A percentile compares a stretch with the other conserved stretches of the same genome.
Conservation (phyloP, 345 rosid species). For the Eutrema japonicum region DNA sequence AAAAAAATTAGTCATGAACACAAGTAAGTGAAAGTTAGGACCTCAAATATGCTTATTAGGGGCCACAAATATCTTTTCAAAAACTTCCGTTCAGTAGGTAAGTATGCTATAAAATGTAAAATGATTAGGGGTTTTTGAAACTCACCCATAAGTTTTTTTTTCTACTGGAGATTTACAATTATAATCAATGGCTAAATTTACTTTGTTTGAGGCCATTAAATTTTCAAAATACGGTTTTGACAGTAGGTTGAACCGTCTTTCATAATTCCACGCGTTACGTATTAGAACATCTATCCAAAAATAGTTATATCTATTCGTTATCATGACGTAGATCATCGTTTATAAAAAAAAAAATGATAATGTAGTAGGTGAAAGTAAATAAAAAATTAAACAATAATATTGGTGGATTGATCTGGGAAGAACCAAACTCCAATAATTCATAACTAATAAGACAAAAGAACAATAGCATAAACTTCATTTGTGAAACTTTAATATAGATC, state of each 20-base stretch:
- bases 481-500: constrained; percentile 5
- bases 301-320: constrained; percentile 1
- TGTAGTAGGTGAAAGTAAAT: constrained; percentile 20
- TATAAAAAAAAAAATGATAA: constrained; percentile 14
- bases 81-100: background rate
- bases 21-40: constrained; percentile 9
- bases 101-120: background rate
- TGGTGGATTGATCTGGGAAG: constrained; percentile 4
- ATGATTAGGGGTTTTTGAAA: background rate
- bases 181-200: background rate
- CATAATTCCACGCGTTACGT: constrained; percentile 21
- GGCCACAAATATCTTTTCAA: too few relatives aligned
- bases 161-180: background rate
- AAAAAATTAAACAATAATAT: constrained; percentile 1
- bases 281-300: constrained; percentile 14
- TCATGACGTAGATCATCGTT: constrained; percentile 15
- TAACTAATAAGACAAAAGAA: constrained; percentile 40
- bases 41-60: background rate
- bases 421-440: constrained; percentile 41
- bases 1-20: constrained; percentile 1
- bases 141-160: background rate
- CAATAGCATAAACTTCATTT: constrained; percentile 34
- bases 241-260: constrained; percentile 28
- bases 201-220: background rate
- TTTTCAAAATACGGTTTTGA: constrained; percentile 10